These are phyloP conservation scores for Talaromyces proteolyticus DNA, from an alignment of 495 filamentous ascomycete genomes.

Conservation along the genomic window DNA sequence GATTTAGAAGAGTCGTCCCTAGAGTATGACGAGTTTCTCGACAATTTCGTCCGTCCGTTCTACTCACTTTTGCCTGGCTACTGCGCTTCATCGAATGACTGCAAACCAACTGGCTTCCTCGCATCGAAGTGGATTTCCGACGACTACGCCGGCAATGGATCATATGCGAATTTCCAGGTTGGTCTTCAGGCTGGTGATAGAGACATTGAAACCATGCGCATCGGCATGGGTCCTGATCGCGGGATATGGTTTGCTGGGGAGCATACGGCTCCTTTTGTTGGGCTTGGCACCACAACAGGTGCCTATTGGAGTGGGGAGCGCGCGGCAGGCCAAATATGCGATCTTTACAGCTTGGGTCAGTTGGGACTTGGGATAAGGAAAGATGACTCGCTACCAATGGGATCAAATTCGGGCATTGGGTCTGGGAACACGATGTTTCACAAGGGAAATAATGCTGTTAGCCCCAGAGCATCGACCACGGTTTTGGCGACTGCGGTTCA, in stretches of 20 bases:
- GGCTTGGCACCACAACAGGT: constrained; percentile 79
- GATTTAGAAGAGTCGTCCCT: constrained; percentile 16
- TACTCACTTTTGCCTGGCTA: constrained; percentile 70
- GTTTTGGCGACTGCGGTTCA: constrained; percentile 2
- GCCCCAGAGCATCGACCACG: background rate
- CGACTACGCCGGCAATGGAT: constrained; percentile 80
- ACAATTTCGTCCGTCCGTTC: constrained; percentile 51
- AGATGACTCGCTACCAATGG: constrained; percentile 32
- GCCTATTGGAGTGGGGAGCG: constrained; percentile 91
- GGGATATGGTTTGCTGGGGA: constrained; percentile 91
- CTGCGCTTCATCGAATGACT: constrained; percentile 40
- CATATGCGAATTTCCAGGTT: constrained; percentile 83
- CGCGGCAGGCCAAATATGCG: constrained; percentile 60
- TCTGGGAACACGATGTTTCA: constrained; percentile 7
- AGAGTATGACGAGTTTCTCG: constrained; percentile 25
- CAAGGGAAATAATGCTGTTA: constrained; percentile 4
- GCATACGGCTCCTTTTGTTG: constrained; percentile 87
- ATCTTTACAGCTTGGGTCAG: constrained; percentile 21
- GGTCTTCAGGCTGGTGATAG: constrained; percentile 60
- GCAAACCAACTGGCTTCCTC: constrained; percentile 55
- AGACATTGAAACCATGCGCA: constrained; percentile 69
- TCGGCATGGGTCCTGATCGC: constrained; percentile 56
- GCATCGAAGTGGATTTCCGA: constrained; percentile 81
- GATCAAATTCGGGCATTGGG: background rate
- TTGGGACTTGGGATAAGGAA: constrained; percentile 17